These are phyloP conservation scores for Aureobasidium sp. DNA, from an alignment of 2,329 filamentous ascomycete genomes.

Conservation along the genomic window DNA sequence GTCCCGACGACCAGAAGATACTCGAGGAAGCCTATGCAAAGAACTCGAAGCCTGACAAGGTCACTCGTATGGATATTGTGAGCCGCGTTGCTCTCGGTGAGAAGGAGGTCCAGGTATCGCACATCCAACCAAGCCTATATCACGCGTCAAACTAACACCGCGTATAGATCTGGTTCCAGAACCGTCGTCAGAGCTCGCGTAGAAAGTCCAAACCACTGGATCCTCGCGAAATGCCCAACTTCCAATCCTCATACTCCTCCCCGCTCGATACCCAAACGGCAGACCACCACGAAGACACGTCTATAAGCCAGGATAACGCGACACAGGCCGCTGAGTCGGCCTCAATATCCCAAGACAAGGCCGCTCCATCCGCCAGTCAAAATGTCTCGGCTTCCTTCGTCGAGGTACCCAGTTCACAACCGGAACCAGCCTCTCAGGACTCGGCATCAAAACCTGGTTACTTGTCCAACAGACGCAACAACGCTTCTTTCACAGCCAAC, in stretches of 20 bases:
- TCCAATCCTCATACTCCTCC: conserved; percentile 18
- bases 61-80: conserved; percentile 75
- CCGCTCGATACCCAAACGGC: not conserved
- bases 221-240: conserved; percentile 58
- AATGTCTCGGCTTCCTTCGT: not conserved
- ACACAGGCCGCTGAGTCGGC: not conserved
- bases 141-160: conserved; percentile 21
- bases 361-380: not conserved
- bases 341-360: not conserved
- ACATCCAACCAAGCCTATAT: not conserved
- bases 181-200: conserved; percentile 84
- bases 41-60: conserved; percentile 88
- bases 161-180: conserved; percentile 91
- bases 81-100: conserved; percentile 80
- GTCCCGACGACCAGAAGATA: conserved; percentile 79
- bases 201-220: conserved; percentile 79
- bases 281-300: not conserved
- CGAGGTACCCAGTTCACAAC: conserved; percentile 10
- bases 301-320: not conserved
- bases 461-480: conserved; percentile 38
- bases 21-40: conserved; percentile 77
- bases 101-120: conserved; percentile 87
- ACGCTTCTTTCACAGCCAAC: conserved; percentile 28
- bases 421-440: conserved; percentile 9
- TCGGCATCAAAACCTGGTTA: conserved; percentile 21